phyloP scores from a whole-genome alignment of 2,329 filamentous ascomycete genomes.

The Colletotrichum agaves region DNA sequence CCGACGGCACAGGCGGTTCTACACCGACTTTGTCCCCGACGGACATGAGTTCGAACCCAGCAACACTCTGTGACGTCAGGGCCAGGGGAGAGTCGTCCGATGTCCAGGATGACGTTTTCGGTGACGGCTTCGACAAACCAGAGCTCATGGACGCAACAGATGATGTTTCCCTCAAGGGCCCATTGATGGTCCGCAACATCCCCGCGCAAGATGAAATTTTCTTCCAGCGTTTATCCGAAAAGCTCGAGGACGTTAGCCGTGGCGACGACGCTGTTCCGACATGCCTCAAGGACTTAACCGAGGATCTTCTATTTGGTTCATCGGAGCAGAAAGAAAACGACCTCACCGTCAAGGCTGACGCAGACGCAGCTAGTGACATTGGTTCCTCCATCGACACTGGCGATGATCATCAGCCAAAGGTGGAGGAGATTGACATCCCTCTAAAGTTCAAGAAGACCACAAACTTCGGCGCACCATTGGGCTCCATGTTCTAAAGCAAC shows the following conservation, averaged over 20 bases:
- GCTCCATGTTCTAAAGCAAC: constrained; percentile 32
- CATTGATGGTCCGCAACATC: constrained; percentile 65
- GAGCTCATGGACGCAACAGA: constrained; percentile 52
- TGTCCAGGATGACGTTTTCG: constrained; percentile 24
- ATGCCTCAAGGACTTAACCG: constrained; percentile 50
- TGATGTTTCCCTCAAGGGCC: constrained; percentile 61
- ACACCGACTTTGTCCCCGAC: constrained; percentile 47
- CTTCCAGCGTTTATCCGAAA: constrained; percentile 60
- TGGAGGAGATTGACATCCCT: constrained; percentile 55
- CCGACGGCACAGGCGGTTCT: constrained; percentile 52
- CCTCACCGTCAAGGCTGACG: constrained; percentile 2
- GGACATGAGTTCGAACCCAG: constrained; percentile 28
- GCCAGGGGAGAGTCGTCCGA: constrained; percentile 30
- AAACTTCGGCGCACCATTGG: constrained; percentile 43
- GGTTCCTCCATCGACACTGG: constrained; percentile 38
- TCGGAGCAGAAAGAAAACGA: constrained; percentile 32
- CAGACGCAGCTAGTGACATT: constrained; percentile 34
- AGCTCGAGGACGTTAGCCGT: constrained; percentile 60
- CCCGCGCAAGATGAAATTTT: constrained; percentile 67
- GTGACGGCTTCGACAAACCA: constrained; percentile 40
- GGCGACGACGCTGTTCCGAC: constrained; percentile 59
- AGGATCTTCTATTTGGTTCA: constrained; percentile 38
- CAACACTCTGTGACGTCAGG: constrained; percentile 32
- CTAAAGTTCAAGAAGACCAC: constrained; percentile 57
- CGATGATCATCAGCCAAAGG: constrained; percentile 43